Conservation (phyloP, 2,329 filamentous ascomycete genomes). For the Elsinoe australis region DNA sequence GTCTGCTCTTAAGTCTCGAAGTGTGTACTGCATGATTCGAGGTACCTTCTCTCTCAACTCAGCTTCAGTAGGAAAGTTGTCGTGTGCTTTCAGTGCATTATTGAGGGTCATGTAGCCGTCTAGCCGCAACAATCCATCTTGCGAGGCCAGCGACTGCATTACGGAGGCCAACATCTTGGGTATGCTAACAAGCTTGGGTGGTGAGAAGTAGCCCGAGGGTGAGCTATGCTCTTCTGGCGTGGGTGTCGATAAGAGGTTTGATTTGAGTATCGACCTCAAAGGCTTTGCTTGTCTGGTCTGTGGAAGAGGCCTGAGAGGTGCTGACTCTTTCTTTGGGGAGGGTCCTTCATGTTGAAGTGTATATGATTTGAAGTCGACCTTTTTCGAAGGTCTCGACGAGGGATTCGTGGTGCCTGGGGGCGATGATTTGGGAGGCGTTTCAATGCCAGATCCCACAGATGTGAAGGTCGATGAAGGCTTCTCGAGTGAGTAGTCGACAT, state of each 20-base stretch:
- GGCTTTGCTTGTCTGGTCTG: slow-evolving; percentile 47
- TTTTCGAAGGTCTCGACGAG: slow-evolving; percentile 37
- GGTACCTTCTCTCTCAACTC: slow-evolving; percentile 68
- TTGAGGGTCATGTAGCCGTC: slow-evolving; percentile 83
- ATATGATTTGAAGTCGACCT: slow-evolving; percentile 56
- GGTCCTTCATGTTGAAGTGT: slow-evolving; percentile 43
- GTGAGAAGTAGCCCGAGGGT: slow-evolving; percentile 37
- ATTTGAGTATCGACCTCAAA: slow-evolving; percentile 75
- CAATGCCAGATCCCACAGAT: slow-evolving; percentile 15
- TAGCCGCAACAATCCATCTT: slow-evolving; percentile 62
- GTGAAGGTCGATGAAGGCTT: slow-evolving; percentile 24
- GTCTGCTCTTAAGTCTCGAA: slow-evolving; percentile 56
- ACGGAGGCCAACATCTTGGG: slow-evolving; percentile 78
- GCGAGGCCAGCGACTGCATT: slow-evolving; percentile 68
- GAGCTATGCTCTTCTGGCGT: slow-evolving; percentile 34
- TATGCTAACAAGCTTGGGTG: slow-evolving; percentile 52
- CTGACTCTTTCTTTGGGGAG: slow-evolving; percentile 19
- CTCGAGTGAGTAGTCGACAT: slow-evolving; percentile 35
- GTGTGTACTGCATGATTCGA: slow-evolving; percentile 71
- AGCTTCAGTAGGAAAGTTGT: slow-evolving; percentile 68
- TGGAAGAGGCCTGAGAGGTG: slow-evolving; percentile 39
- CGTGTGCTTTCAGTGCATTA: slow-evolving; percentile 68
- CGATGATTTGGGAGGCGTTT: slow-evolving; percentile 36
- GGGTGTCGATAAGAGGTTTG: slow-evolving; percentile 40
- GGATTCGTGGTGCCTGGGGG: slow-evolving; percentile 37